Evolutionary conservation across 176 grass and related monocot genomes (phyloP), one percentile per base, ranked within the genome.

Genomic region (Oryza coarctata): DNA sequence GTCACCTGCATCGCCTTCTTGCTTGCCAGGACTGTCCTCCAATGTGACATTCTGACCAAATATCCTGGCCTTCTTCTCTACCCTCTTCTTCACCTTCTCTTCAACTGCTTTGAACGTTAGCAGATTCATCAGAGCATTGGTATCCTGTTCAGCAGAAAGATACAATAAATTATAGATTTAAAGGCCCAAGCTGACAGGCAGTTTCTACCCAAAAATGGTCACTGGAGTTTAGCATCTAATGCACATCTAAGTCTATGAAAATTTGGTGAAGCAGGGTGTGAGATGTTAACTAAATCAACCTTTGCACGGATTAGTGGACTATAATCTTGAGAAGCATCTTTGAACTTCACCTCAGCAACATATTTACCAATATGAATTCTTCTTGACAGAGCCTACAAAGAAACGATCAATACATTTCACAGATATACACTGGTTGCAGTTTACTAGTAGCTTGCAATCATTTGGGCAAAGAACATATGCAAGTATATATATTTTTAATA

Each of bases 271-370:
- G 27, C 3, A 23, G n/a, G 17, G 32, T 60, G 65, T 73, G 58
- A 70, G 57, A 22, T 45, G 41, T 26, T 79, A 38, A 65, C 44
- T 71, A 86, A 74, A 76, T 27, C 79, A 78, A 98, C 93, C 90
- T 98, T 90, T 28, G 87, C 80, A 32, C 72, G 55, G 82, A 95
- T 95, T 87, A 81, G 79, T 38, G 85, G 89, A 85, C 62, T 80
- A 75, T 98, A 98, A 80, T 98, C 93, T 71, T 91, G 90, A 31
- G 90, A 80, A 66, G 90, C 85, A 32, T 95, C 87, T 82, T 63
- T 91, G 70, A 95, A 98, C 64, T 98, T 98, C 84, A 90, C 92
- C 70, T 98, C 96, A 18, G 96, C 96, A 17, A 98, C 96, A 85
- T 91, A 98, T 82, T 93, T 98, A 55, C 96, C 93, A 47, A 70